Evolutionary conservation across 768 basidiomycete genomes (phyloP).

Genomic region (Hygrophorus pudorinus): DNA sequence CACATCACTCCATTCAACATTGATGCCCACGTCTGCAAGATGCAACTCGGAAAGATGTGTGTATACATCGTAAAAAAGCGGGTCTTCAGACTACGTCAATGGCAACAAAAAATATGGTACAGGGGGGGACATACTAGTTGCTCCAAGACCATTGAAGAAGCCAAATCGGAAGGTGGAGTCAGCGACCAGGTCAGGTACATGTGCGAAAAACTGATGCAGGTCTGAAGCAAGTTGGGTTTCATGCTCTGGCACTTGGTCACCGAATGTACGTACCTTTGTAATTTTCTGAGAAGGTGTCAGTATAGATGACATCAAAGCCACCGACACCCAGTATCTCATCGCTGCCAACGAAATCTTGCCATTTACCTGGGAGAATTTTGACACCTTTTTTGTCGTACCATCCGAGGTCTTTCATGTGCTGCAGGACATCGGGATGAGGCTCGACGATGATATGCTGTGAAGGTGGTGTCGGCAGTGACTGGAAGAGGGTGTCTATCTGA

Average conservation of each 20-base stretch:
- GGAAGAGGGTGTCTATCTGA: slow-evolving; percentile 81
- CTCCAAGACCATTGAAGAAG: slow-evolving; percentile 96
- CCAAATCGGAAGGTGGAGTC: slow-evolving; percentile 74
- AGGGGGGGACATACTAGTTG: slow-evolving; percentile 79
- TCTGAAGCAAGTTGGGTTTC: slow-evolving; percentile 20
- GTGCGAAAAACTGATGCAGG: slow-evolving; percentile 73
- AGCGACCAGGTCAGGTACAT: slow-evolving; percentile 65
- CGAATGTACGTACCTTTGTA: slow-evolving; percentile 33
- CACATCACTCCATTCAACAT: slow-evolving; percentile 75
- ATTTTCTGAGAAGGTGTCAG: slow-evolving; percentile 88
- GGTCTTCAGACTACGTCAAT: slow-evolving; percentile 37
- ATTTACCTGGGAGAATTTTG: slow-evolving; percentile 77
- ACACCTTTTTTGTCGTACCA: slow-evolving; percentile 78
- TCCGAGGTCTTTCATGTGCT: slow-evolving; percentile 61
- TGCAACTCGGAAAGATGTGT: slow-evolving; percentile 79
- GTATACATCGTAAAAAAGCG: slow-evolving; percentile 86
- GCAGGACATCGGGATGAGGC: slow-evolving; percentile 87
- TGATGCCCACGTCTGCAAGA: slow-evolving; percentile 70
- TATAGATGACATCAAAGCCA: slow-evolving; percentile 84
- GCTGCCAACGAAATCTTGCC: slow-evolving; percentile 77
- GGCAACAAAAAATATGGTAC: slow-evolving; percentile 1
- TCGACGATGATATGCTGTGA: slow-evolving; percentile 83
- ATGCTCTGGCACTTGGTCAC: neutral
- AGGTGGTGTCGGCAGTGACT: slow-evolving; percentile 49
- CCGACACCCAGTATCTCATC: slow-evolving; percentile 50